A percentile compares a stretch with the other conserved stretches of the same genome.
Conservation (phyloP, 352 stramenopile species). For the Nothophytophthora sp. region DNA sequence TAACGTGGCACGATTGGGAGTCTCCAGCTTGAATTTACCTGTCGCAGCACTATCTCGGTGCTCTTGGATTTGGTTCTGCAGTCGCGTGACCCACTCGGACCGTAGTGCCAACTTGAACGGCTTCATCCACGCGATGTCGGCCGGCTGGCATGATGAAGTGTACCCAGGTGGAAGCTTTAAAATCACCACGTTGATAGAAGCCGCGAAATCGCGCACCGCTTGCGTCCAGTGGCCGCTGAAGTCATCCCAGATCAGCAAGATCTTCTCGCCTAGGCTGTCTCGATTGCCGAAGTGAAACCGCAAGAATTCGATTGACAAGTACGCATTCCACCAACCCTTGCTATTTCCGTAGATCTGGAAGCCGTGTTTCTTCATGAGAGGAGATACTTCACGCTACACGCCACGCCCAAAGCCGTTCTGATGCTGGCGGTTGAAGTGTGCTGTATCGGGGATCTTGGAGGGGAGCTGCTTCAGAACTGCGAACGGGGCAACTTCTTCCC, state of each 20-base stretch:
- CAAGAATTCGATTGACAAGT: constrained; percentile 10
- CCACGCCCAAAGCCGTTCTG: constrained; percentile 20
- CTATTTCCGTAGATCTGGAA: constrained; percentile 26
- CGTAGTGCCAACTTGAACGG: constrained; percentile 6
- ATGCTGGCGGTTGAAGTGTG: constrained; percentile 1
- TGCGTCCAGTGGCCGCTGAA: constrained; percentile 13
- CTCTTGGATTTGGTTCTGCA: not conserved
- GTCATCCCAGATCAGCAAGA: constrained; percentile 10
- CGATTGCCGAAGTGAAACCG: constrained; percentile 9
- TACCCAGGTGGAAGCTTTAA: constrained; percentile 2
- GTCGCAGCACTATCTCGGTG: not conserved
- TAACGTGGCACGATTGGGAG: not conserved
- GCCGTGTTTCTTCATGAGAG: not conserved
- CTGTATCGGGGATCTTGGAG: not conserved
- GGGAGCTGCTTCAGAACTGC: constrained; percentile 17
- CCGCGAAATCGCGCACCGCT: not conserved
- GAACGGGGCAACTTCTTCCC: constrained; percentile 11
- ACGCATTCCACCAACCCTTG: constrained; percentile 10
- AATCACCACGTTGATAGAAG: constrained; percentile 1
- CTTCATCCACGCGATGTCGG: constrained; percentile 15
- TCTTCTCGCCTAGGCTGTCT: not conserved
- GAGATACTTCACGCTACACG: constrained; percentile 10
- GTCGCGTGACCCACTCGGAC: not conserved
- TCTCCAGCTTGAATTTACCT: constrained; percentile 2
- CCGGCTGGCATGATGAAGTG: constrained; percentile 7